Base-by-base conservation (phyloP, 2,329 filamentous ascomycete species). In the Claviceps sp. region DNA sequence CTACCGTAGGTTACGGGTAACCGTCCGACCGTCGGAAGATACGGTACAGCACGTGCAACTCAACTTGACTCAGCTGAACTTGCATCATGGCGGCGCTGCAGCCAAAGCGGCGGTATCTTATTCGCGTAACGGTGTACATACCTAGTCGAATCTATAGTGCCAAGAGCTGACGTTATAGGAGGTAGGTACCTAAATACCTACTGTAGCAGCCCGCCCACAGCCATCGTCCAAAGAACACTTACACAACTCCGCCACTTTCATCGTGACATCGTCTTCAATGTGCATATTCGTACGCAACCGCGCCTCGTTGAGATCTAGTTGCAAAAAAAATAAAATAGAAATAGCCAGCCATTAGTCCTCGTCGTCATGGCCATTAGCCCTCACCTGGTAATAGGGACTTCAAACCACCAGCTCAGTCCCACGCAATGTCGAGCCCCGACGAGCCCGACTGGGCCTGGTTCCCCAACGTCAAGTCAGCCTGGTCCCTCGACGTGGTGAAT, bases 401-500 rank as follows among this genome's bases (percentile, higher is more conserved):
- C 10, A n/a, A 10, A 13, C 13, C n/a, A 22, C 30, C 7, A 24
- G 19, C 16, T 53, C 64, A 64, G 62, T 52, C 62, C 17, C 11
- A 43, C 45, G 24, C 38, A 24, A 65, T 66, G 63, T 52, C 62
- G 39, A 56, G 56, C 41, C 55, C 61, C 3, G 56, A 52, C 19
- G 60, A 57, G 6, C 54, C 59, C 41, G 58, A 53, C n/a, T 66
- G 64, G 64, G 64, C 59, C 57, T 74, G 72, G 71, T 74, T 74
- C 54, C 72, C 76, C 7, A 62, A 62, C 38, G 65, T 65, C 52
- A 65, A 63, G 40, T 61, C 63, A 7, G 68, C 66, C 54, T 82
- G 78, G 77, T 72, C 73, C 30, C 71, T 82, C 46, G 80, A 82
- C 59, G 77, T 81, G 46, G 78, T 83, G 53, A 80, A 77, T 39